Conservation (phyloP, 371 early-diverging fungal genomes). For the Catenaria anguillulae region DNA sequence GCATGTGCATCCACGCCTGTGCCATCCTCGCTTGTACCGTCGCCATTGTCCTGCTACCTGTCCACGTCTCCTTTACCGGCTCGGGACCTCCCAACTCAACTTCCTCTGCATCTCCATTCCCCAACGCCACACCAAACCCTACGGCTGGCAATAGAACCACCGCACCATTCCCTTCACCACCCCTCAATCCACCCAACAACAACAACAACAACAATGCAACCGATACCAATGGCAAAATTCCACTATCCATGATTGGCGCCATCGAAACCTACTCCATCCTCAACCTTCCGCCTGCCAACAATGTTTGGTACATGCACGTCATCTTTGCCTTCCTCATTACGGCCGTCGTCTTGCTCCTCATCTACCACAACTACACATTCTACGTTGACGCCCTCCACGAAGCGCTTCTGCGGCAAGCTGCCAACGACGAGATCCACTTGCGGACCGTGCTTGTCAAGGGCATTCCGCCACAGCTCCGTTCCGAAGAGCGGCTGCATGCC, state of each 20-base stretch:
- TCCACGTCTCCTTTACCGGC: not conserved
- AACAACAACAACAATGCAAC: not conserved
- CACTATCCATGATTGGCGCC: not conserved
- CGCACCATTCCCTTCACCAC: not conserved
- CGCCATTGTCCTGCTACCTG: not conserved
- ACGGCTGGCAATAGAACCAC: too few relatives aligned
- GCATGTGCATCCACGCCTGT: not conserved
- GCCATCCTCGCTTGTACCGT: not conserved
- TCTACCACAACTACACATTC: not conserved
- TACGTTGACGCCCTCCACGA: not conserved
- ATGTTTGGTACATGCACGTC: not conserved
- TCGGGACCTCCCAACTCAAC: too few relatives aligned
- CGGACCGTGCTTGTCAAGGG: not conserved
- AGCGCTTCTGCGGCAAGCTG: not conserved
- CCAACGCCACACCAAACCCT: not conserved
- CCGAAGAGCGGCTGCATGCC: not conserved
- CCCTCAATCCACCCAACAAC: not conserved
- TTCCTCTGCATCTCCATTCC: not conserved
- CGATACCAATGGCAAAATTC: not conserved
- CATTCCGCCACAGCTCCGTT: not conserved
- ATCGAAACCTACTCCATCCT: slow-evolving; percentile 4
- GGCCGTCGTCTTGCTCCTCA: not conserved
- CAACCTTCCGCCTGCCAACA: not conserved
- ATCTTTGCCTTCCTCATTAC: not conserved
- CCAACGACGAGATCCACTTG: not conserved